A percentile compares a stretch with the other conserved stretches of the same genome.
Conservation (phyloP, 1,284 basidiomycete species). For the Papiliotrema laurentii region DNA sequence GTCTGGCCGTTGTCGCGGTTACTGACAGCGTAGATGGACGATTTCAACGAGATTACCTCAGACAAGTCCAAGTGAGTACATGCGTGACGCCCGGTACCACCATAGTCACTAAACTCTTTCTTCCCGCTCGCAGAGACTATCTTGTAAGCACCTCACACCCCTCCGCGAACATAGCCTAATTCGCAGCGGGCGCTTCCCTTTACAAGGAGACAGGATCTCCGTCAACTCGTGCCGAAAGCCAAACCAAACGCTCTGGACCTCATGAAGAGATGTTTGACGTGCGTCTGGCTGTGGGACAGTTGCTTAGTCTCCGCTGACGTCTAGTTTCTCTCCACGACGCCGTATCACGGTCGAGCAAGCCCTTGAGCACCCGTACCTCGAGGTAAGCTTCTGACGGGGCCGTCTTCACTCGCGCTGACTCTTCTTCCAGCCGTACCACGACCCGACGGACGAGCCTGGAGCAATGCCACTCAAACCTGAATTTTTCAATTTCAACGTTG, state of each 20-base stretch:
- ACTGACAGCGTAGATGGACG: conserved; percentile 50
- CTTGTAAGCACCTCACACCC: conserved; percentile 50
- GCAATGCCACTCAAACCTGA: conserved; percentile 73
- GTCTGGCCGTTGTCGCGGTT: not conserved
- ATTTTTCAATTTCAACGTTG: conserved; percentile 81
- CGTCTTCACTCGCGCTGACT: conserved; percentile 30
- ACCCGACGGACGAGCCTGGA: conserved; percentile 78
- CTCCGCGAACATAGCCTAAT: not conserved
- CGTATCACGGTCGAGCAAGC: conserved; percentile 88
- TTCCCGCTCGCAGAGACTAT: conserved; percentile 58
- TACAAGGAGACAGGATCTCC: conserved; percentile 75
- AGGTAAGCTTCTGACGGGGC: conserved; percentile 50
- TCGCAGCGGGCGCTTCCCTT: conserved; percentile 74
- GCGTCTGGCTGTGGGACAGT: conserved; percentile 6
- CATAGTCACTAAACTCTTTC: conserved; percentile 1
- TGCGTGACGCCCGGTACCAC: not conserved
- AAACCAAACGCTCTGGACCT: conserved; percentile 86
- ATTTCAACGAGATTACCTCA: conserved; percentile 66
- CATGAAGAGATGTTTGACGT: conserved; percentile 82
- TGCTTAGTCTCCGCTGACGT: conserved; percentile 11
- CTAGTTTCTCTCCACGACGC: conserved; percentile 74
- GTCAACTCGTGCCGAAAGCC: conserved; percentile 69
- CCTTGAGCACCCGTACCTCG: conserved; percentile 85
- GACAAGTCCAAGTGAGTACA: conserved; percentile 59
- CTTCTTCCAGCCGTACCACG: conserved; percentile 72